Conservation (phyloP, 805 yeast genomes). For the Candida coquimbonensis region DNA sequence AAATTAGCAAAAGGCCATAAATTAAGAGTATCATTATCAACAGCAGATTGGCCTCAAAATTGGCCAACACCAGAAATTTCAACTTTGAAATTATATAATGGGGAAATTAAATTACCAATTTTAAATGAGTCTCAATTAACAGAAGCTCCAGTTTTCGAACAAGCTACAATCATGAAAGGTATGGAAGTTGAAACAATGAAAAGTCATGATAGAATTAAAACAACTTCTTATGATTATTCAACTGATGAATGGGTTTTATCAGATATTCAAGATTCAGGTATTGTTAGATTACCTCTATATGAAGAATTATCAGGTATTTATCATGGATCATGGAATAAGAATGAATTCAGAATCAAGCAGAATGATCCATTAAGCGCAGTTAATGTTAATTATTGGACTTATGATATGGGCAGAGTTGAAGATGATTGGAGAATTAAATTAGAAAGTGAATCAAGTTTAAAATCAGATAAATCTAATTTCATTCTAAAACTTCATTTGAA, state of each 20-base stretch:
- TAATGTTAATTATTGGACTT: conserved; percentile 33
- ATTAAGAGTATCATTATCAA: conserved; percentile 33
- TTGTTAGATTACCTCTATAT: conserved; percentile 25
- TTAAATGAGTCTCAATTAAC: conserved; percentile 13
- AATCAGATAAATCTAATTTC: conserved; percentile 27
- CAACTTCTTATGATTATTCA: conserved; percentile 14
- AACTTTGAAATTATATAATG: conserved; percentile 27
- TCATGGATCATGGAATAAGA: conserved; percentile 34
- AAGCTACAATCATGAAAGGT: conserved; percentile 25
- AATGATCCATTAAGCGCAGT: conserved; percentile 34
- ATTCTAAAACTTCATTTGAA: conserved; percentile 25
- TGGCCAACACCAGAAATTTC: conserved; percentile 41
- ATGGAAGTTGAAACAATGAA: conserved; percentile 17
- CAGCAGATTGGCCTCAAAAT: conserved; percentile 42
- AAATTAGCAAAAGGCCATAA: conserved; percentile 31
- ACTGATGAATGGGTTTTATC: conserved; percentile 14
- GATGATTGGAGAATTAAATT: conserved; percentile 31
- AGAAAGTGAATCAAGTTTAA: conserved; percentile 26
- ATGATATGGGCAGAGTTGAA: conserved; percentile 33
- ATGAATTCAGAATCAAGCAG: conserved; percentile 30
- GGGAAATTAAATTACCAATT: conserved; percentile 26
- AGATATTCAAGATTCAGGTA: conserved; percentile 30
- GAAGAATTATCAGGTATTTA: conserved; percentile 31
- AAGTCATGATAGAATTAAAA: conserved; percentile 19
- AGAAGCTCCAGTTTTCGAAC: conserved; percentile 25